Evolutionary conservation across 192 early-diverging fungal species (phyloP).

Genomic region (Coemansia erecta): DNA sequence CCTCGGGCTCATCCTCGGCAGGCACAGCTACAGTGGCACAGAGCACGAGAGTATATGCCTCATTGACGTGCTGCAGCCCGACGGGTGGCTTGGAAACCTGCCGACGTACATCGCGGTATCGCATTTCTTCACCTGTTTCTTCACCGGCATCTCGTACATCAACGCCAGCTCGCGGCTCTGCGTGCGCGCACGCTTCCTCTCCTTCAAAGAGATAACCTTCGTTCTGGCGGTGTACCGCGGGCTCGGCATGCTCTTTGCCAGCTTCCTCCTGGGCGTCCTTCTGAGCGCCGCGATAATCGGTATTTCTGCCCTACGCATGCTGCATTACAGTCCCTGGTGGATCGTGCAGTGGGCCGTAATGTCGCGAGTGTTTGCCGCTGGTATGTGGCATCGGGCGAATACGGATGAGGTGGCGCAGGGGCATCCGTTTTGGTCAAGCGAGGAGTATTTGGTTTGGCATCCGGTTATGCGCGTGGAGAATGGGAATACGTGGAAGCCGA

Average conservation of each 20-base stretch:
- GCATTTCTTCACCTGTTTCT: slow-evolving; percentile 23
- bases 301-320: slow-evolving; percentile 5
- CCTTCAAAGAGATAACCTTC: slow-evolving; percentile 11
- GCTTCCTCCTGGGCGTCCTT: slow-evolving; percentile 2
- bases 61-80: slow-evolving; percentile 5
- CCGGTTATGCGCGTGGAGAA: not conserved
- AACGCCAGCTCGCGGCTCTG: slow-evolving; percentile 26
- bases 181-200: slow-evolving; percentile 11
- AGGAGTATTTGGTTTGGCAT: slow-evolving; percentile 7
- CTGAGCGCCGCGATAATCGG: slow-evolving; percentile 5
- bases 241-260: slow-evolving; percentile 22
- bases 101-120: slow-evolving; percentile 15
- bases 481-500: not conserved
- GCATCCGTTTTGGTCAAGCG: slow-evolving; percentile 21
- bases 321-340: slow-evolving; percentile 17
- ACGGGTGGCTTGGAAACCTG: slow-evolving; percentile 18
- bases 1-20: slow-evolving; percentile 6
- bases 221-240: slow-evolving; percentile 30
- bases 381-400: slow-evolving; percentile 17
- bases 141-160: slow-evolving; percentile 29
- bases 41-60: not conserved
- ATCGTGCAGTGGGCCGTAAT: slow-evolving; percentile 24
- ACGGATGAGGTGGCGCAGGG: slow-evolving; percentile 12
- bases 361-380: slow-evolving; percentile 18
- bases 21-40: not conserved